Evolutionary conservation across 305 asterid species (phyloP), one percentile per base, ranked within the genome.

Genomic region (Withania somnifera): DNA sequence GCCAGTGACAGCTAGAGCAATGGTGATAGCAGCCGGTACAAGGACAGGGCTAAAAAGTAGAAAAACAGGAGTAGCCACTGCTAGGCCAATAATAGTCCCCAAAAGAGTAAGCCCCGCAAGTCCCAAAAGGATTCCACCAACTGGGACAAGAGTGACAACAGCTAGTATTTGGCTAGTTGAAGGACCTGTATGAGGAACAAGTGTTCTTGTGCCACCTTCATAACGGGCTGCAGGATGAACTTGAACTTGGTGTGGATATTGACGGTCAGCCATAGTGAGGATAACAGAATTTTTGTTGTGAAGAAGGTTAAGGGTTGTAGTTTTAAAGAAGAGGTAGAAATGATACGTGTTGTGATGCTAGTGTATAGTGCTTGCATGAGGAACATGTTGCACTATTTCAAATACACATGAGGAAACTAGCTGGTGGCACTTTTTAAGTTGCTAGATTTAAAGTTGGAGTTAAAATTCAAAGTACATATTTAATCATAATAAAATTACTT

Each of bases 1-100:
- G 4, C 92, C 93, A 4, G 90, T 56, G 10, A 89, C 92, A 2
- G 94, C 85, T 3, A 91, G 86, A 7, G 80, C 92, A 13, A 90
- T 17, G 0, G 91, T 77, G 8, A 90, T 22, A 40, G 88, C 88
- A 17, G 94, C 92, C 5, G 96, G 96, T 77, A 92, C 87, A 11
- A 92, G 60, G 11, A 91, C 87, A 0, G 97, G 94, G 89, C 97
- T 92, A 85, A 86, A 92, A 11, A 92, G 88, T 3, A 92, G 77
- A 66, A 92, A 91, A 14, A 92, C 82, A 0, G 97, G 94, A 7
- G 89, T 86, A 68, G 94, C 90, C 11, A 89, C 87, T 11, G 85
- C 88, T 1, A 92, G 90, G 0, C 91, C 93, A 17, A 91, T 66
- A n/a, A 92, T 84, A 32, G 88, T 92, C 0, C 92, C 97, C 36